A percentile compares a stretch with the other conserved stretches of the same genome.
Conservation (phyloP, 1,284 basidiomycete species). For the Leccinum solheimii region DNA sequence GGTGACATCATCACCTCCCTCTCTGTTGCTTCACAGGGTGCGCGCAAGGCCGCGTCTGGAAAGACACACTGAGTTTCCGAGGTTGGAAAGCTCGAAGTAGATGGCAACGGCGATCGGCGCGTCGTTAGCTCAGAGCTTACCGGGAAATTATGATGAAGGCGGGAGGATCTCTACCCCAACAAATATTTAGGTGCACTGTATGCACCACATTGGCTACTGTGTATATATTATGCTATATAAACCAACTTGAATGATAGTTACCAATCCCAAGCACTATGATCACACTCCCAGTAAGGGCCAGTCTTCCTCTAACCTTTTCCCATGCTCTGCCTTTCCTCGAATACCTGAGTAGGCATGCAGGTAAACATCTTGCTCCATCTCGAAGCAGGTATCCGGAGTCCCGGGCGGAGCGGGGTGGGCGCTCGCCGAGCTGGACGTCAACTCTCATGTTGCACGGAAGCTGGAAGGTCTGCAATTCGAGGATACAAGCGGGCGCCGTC, state of each 20-base stretch:
- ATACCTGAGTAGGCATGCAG: background rate
- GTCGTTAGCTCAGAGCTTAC: background rate
- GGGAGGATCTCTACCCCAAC: background rate
- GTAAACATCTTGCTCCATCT: background rate
- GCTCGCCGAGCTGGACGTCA: background rate
- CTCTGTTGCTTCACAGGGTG: conserved; percentile 35
- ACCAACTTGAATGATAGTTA: background rate
- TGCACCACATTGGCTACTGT: background rate
- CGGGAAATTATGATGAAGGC: background rate
- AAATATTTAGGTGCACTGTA: background rate
- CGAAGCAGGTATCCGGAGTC: background rate
- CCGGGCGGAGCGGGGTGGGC: background rate
- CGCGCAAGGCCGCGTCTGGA: conserved; percentile 13
- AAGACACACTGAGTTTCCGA: conserved; percentile 23
- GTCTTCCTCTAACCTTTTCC: background rate
- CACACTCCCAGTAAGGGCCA: background rate
- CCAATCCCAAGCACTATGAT: background rate
- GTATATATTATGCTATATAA: background rate
- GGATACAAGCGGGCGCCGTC: background rate
- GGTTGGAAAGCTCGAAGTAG: background rate
- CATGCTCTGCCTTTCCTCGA: background rate
- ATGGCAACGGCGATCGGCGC: background rate
- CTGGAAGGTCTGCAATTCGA: background rate
- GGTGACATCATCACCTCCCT: conserved; percentile 55
- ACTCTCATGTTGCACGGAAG: background rate